phyloP scores from a whole-genome alignment of 2,329 filamentous ascomycete species.

The Geosmithia putterillii region DNA sequence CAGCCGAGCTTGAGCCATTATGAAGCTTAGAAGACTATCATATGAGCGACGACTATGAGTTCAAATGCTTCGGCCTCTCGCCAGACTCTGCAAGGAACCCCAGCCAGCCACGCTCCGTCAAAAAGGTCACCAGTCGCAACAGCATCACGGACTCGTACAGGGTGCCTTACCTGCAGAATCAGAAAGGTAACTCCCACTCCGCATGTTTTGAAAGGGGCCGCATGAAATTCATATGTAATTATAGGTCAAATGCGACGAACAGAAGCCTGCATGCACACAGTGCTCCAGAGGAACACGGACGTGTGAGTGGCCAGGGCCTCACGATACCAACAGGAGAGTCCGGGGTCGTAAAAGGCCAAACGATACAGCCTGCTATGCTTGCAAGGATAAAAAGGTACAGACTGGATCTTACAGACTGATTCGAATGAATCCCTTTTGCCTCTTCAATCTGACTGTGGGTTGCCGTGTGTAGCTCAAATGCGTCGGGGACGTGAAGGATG shows the following conservation, averaged over 20 bases:
- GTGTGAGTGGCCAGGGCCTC: not conserved
- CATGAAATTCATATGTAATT: not conserved
- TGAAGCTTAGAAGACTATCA: too few species aligned
- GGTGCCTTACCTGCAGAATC: not conserved
- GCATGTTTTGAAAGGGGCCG: not conserved
- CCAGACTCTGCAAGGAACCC: too few species aligned
- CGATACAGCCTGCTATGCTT: not conserved
- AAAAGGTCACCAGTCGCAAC: not conserved
- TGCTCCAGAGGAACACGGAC: not conserved
- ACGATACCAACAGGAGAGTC: too few species aligned
- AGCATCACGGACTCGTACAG: not conserved
- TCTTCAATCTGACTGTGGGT: too few species aligned
- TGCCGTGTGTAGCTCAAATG: not conserved
- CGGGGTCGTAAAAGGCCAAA: not conserved
- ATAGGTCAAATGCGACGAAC: not conserved
- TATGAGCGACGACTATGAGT: too few species aligned
- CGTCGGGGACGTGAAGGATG: not conserved
- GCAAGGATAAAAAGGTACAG: constrained; percentile 1
- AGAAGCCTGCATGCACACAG: not conserved
- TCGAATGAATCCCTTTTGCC: too few species aligned
- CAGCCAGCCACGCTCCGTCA: not conserved
- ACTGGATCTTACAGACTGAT: too few species aligned
- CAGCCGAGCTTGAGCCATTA: too few species aligned
- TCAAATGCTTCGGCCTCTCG: too few species aligned
- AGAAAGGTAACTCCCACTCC: not conserved